These are phyloP conservation scores for Salix koriyanagi DNA, from an alignment of 345 rosid genomes.

Conservation along the genomic window DNA sequence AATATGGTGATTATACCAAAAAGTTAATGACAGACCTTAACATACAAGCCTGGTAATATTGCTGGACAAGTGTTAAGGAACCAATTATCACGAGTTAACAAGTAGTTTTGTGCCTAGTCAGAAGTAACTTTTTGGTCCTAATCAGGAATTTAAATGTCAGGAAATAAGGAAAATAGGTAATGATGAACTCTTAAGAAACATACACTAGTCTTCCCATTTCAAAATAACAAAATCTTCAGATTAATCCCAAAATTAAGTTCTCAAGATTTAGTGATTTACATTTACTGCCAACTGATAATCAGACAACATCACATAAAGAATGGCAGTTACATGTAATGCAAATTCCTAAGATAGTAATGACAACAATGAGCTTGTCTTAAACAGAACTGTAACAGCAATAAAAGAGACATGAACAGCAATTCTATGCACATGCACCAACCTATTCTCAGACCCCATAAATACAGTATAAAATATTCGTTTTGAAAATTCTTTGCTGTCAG, in stretches of 20 bases:
- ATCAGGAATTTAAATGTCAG: not conserved
- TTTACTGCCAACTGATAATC: not conserved
- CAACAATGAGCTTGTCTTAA: not conserved
- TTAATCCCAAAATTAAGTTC: not conserved
- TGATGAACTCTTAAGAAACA: not conserved
- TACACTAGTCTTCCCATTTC: not conserved
- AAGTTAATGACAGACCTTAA: not conserved
- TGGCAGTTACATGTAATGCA: not conserved
- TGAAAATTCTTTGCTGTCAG: constrained; percentile 89
- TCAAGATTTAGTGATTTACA: not conserved
- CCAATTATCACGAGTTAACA: not conserved
- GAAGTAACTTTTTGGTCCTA: not conserved
- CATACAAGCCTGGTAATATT: not conserved
- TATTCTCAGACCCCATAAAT: constrained; percentile 93
- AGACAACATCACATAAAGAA: not conserved
- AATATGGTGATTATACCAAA: not conserved
- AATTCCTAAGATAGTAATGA: not conserved
- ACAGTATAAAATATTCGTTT: constrained; percentile 87
- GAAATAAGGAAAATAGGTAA: not conserved
- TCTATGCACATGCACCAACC: constrained; percentile 38
- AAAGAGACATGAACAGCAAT: not conserved
- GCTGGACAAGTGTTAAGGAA: not conserved
- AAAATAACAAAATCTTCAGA: not conserved
- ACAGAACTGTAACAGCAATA: not conserved
- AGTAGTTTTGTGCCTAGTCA: not conserved